Evolutionary conservation across 148 eudicot species (phyloP).

Genomic region (Cornus suecica): DNA sequence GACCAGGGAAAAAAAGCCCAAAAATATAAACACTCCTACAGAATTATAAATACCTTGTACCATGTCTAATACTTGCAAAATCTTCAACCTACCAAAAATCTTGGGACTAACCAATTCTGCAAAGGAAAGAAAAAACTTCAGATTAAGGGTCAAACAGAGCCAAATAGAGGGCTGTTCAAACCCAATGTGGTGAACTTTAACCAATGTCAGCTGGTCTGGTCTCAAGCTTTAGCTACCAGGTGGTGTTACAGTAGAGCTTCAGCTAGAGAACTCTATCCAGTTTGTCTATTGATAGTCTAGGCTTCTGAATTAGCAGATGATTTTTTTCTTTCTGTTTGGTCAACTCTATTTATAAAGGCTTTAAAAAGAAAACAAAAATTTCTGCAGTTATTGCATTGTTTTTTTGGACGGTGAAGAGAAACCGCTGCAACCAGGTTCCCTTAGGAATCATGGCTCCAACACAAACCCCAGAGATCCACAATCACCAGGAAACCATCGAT

Average conservation of each 20-base stretch:
- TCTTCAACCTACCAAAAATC: constrained; percentile 33
- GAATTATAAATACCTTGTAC: constrained; percentile 22
- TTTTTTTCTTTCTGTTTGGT: constrained; percentile 11
- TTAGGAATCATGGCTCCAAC: too few relatives aligned
- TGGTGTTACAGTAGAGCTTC: neutral
- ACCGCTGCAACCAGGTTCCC: too few relatives aligned
- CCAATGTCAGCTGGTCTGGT: constrained; percentile 21
- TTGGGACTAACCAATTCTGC: constrained; percentile 42
- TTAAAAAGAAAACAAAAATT: constrained; percentile 13
- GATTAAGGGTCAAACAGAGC: constrained; percentile 10
- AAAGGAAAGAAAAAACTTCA: constrained; percentile 41
- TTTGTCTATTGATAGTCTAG: too few relatives aligned
- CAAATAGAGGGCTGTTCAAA: constrained; percentile 4
- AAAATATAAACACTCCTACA: constrained; percentile 16
- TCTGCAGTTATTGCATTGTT: constrained; percentile 5
- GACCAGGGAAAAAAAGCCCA: constrained; percentile 14
- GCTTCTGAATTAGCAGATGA: neutral
- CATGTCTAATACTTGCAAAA: constrained; percentile 28
- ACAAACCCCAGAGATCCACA: too few relatives aligned
- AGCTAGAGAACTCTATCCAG: neutral
- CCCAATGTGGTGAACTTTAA: constrained; percentile 7
- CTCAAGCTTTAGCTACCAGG: constrained; percentile 7
- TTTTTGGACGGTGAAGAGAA: neutral
- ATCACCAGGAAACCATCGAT: too few relatives aligned
- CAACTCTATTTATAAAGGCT: constrained; percentile 14